A percentile compares a stretch with the other conserved stretches of the same genome.
These are phyloP conservation scores for Loxodes magnus DNA, from an alignment of 73 alveolate genomes.

Conservation along the genomic window DNA sequence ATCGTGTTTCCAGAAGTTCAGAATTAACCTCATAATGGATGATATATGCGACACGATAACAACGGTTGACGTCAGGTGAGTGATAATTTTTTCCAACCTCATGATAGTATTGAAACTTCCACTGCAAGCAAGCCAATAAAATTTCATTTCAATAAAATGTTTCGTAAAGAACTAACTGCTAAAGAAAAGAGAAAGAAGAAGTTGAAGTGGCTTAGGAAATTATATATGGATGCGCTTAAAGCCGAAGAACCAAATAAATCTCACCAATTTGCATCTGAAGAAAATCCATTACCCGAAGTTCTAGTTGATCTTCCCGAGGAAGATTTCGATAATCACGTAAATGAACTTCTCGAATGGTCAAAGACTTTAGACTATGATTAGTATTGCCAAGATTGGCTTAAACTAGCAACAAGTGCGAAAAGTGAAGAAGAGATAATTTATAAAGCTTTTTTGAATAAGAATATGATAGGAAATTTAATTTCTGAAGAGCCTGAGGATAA, in stretches of 20 bases:
- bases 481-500: too few species aligned
- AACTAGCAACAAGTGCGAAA: constrained; percentile 65
- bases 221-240: constrained; percentile 60
- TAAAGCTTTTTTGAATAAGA: too few species aligned
- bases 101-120: constrained; percentile 56
- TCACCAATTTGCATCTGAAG: not conserved
- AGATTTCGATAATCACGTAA: constrained; percentile 43
- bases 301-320: constrained; percentile 16
- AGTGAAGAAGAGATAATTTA: constrained; percentile 21
- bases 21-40: constrained; percentile 53
- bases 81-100: not conserved
- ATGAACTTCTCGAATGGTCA: constrained; percentile 72
- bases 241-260: constrained; percentile 31
- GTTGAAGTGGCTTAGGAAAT: constrained; percentile 61
- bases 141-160: constrained; percentile 53
- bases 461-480: too few species aligned
- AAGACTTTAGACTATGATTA: constrained; percentile 79
- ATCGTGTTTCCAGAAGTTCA: constrained; percentile 23
- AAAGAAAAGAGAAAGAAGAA: constrained; percentile 57
- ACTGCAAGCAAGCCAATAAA: constrained; percentile 58
- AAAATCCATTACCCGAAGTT: constrained; percentile 7
- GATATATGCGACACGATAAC: constrained; percentile 76
- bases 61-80: constrained; percentile 88
- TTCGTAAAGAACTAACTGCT: constrained; percentile 55
- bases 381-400: constrained; percentile 66